Conservation (phyloP, 257 asterid genomes). For the Jacaranda copaia region DNA sequence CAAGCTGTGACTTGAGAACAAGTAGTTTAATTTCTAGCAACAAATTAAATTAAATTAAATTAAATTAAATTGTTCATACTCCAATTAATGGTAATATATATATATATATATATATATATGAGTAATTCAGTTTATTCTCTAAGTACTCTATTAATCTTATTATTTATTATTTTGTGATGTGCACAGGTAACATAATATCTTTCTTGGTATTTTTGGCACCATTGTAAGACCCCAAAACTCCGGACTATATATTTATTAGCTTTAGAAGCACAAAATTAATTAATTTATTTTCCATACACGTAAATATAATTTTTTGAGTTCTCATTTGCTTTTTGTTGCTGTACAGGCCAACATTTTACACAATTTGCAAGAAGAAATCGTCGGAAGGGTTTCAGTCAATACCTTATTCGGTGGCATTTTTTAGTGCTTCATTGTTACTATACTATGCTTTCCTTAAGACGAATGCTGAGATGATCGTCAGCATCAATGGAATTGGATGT, state of each 20-base stretch:
- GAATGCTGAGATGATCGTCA: conserved; percentile 59
- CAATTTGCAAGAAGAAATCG: conserved; percentile 64
- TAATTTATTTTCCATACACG: not conserved
- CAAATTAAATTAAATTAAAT: too few relatives aligned
- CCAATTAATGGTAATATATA: too few relatives aligned
- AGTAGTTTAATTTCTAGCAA: too few relatives aligned
- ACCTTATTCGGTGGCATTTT: conserved; percentile 69
- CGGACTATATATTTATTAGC: too few relatives aligned
- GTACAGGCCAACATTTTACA: conserved; percentile 69
- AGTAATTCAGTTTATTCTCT: too few relatives aligned
- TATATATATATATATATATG: too few relatives aligned
- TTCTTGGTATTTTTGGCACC: conserved; percentile 76
- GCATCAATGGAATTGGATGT: conserved; percentile 65
- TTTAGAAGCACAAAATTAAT: not conserved
- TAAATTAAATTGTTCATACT: too few relatives aligned
- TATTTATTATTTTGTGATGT: conserved; percentile 20
- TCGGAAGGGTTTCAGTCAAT: conserved; percentile 67
- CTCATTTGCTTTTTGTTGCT: not conserved
- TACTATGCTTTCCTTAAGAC: conserved; percentile 69
- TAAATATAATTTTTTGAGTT: not conserved
- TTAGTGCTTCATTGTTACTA: conserved; percentile 67
- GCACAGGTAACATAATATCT: conserved; percentile 63
- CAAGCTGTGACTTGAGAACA: too few relatives aligned
- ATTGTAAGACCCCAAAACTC: conserved; percentile 49
- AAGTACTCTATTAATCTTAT: not conserved